Evolutionary conservation across 129 eudicot species (phyloP).

Genomic region (Daucus carota): DH1_v3.0 NC_030383.2:46143501-46144000

Average conservation of each 20-base stretch:
- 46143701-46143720: background rate
- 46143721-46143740: background rate
- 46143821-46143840: background rate
- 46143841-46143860: background rate
- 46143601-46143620: no score
- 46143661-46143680: no score
- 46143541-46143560: no score
- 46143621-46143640: no score
- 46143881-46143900: background rate
- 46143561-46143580: no score
- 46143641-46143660: no score
- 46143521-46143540: no score
- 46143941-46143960: background rate
- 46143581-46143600: no score
- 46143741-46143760: background rate
- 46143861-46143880: background rate
- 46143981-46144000: background rate
- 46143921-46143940: background rate
- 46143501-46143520: no score
- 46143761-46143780: background rate
- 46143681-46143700: background rate
- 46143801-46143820: no score
- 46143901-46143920: background rate
- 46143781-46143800: no score
- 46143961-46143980: background rate